A percentile compares a stretch with the other conserved stretches of the same genome.
Evolutionary conservation across 305 asterid genomes (phyloP).

Genomic region (Solanum hybrid): DNA sequence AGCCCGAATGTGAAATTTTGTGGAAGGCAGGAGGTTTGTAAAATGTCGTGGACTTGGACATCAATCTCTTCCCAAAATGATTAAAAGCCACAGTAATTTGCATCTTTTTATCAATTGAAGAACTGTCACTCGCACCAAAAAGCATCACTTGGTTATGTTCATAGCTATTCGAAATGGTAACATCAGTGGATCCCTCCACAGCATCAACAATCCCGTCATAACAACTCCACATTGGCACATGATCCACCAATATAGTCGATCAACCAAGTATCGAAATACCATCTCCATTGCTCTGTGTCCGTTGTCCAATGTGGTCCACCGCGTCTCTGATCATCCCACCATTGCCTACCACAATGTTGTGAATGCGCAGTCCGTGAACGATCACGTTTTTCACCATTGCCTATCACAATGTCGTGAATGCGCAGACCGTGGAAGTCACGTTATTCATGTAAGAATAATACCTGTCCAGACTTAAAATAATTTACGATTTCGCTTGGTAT

Average conservation of each 20-base stretch:
- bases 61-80: slow-evolving; percentile 28
- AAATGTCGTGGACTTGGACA: neutral
- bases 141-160: slow-evolving; percentile 55
- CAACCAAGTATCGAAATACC: slow-evolving; percentile 52
- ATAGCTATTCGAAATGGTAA: slow-evolving; percentile 51
- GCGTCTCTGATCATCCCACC: slow-evolving; percentile 51
- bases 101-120: slow-evolving; percentile 18
- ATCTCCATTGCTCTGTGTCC: slow-evolving; percentile 50
- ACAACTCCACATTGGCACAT: slow-evolving; percentile 47
- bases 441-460: slow-evolving; percentile 38
- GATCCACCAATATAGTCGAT: slow-evolving; percentile 49
- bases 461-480: neutral
- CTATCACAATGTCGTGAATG: slow-evolving; percentile 30
- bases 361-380: slow-evolving; percentile 43
- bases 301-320: slow-evolving; percentile 30
- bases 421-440: slow-evolving; percentile 47
- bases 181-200: slow-evolving; percentile 40
- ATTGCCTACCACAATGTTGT: slow-evolving; percentile 22
- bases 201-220: slow-evolving; percentile 49
- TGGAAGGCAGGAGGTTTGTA: neutral
- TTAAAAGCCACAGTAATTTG: slow-evolving; percentile 35
- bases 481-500: neutral
- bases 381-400: slow-evolving; percentile 41
- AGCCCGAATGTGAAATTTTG: no score
- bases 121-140: slow-evolving; percentile 27